A percentile compares a stretch with the other conserved stretches of the same genome.
Conservation (phyloP, 169 alveolate species). For the Plasmodium vivax region DNA sequence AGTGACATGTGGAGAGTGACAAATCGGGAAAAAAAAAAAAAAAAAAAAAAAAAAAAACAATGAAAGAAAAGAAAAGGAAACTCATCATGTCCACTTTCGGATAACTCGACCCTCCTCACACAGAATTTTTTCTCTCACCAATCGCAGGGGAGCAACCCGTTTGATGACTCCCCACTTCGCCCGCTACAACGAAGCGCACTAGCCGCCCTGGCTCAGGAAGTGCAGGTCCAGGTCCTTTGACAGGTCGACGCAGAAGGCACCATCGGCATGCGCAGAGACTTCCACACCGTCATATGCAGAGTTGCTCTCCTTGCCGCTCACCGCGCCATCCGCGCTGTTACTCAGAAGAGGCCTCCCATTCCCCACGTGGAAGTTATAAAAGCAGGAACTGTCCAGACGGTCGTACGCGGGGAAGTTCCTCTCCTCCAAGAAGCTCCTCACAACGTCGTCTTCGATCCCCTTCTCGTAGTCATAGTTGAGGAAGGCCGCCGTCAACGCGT, state of each 20-base stretch:
- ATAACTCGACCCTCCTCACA: background rate
- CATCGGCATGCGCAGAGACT: background rate
- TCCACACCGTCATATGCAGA: background rate
- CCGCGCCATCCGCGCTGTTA: background rate
- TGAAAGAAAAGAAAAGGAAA: too few relatives aligned
- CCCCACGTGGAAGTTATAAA: background rate
- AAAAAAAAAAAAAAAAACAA: too few relatives aligned
- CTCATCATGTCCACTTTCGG: background rate
- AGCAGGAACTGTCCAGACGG: background rate
- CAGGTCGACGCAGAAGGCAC: background rate
- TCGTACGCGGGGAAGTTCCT: too few relatives aligned
- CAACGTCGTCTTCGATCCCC: background rate
- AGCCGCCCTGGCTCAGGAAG: constrained; percentile 11
- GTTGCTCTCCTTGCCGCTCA: background rate
- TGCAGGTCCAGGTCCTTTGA: constrained; percentile 2
- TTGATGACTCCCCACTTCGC: background rate
- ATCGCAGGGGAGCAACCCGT: background rate
- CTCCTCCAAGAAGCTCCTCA: background rate
- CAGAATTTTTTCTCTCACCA: background rate
- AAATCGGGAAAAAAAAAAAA: too few relatives aligned
- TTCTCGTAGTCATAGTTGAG: background rate
- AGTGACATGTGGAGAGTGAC: background rate
- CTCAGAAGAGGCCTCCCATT: background rate
- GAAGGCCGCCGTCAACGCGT: background rate
- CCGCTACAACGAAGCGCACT: background rate